Evolutionary conservation across 352 stramenopile genomes (phyloP).

Genomic region (Pythium myriotylum): DNA sequence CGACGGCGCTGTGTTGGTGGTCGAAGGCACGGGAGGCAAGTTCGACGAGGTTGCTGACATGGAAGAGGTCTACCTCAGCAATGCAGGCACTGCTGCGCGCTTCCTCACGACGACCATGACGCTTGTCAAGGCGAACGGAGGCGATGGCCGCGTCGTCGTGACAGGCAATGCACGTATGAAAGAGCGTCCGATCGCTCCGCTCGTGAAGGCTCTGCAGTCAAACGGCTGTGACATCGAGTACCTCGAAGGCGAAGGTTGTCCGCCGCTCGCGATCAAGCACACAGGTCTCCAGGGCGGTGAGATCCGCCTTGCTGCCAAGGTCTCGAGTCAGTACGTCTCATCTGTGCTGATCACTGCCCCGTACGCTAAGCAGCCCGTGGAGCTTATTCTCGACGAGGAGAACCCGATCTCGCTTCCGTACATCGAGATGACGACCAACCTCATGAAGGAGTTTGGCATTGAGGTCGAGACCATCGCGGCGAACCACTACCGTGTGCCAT

Average conservation of each 20-base stretch:
- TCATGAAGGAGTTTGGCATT: slow-evolving; percentile 98
- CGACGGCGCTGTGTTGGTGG: slow-evolving; percentile 70
- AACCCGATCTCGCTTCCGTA: slow-evolving; percentile 97
- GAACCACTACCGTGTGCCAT: slow-evolving; percentile 77
- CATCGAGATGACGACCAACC: slow-evolving; percentile 91
- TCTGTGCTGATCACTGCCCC: slow-evolving; percentile 96
- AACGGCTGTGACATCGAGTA: slow-evolving; percentile 85
- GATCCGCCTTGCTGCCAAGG: slow-evolving; percentile 92
- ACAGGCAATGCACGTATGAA: slow-evolving; percentile 97
- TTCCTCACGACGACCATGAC: slow-evolving; percentile 94
- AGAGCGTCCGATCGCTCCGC: slow-evolving; percentile 95
- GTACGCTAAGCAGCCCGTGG: slow-evolving; percentile 73
- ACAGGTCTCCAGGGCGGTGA: slow-evolving; percentile 74
- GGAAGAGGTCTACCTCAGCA: slow-evolving; percentile 84
- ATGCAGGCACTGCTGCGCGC: slow-evolving; percentile 93
- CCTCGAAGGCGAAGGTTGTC: slow-evolving; percentile 60
- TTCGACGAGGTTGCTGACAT: slow-evolving; percentile 51
- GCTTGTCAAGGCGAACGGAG: slow-evolving; percentile 40
- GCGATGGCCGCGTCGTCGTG: slow-evolving; percentile 62
- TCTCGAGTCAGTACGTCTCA: slow-evolving; percentile 96
- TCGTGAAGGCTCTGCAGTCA: slow-evolving; percentile 93
- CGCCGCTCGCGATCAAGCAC: slow-evolving; percentile 76
- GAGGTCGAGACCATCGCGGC: slow-evolving; percentile 88
- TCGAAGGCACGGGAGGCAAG: slow-evolving; percentile 73
- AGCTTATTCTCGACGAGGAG: slow-evolving; percentile 94